These are phyloP conservation scores for Fistulinella cinereoalba DNA, from an alignment of 1,284 basidiomycete genomes.

Conservation along the genomic window DNA sequence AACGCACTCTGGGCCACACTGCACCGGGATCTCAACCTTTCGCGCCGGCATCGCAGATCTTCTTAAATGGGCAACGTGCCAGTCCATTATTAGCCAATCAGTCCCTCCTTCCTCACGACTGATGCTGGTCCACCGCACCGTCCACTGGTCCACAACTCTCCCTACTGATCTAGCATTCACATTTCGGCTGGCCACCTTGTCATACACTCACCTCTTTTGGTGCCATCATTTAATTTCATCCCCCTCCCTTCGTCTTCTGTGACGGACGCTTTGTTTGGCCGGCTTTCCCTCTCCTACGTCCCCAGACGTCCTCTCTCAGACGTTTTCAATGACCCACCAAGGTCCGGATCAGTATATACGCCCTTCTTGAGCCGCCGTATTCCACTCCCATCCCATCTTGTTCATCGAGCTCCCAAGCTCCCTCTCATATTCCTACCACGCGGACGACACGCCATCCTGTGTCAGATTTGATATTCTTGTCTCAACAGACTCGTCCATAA, in stretches of 20 bases:
- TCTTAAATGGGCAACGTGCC: conserved; percentile 18
- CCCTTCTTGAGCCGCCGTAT: conserved; percentile 10
- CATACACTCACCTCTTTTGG: conserved; percentile 26
- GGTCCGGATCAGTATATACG: conserved; percentile 31
- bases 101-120: conserved; percentile 13
- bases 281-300: conserved; percentile 26
- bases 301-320: conserved; percentile 24
- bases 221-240: conserved; percentile 31
- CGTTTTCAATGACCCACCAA: conserved; percentile 29
- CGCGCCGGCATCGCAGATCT: conserved; percentile 27
- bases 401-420: conserved; percentile 12
- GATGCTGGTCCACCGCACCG: conserved; percentile 18
- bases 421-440: conserved; percentile 22
- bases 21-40: conserved; percentile 12
- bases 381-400: conserved; percentile 18
- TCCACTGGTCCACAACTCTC: conserved; percentile 17
- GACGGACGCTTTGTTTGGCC: conserved; percentile 28
- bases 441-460: conserved; percentile 32
- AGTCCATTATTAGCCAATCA: conserved; percentile 18
- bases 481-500: conserved; percentile 18
- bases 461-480: conserved; percentile 33
- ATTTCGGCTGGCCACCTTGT: conserved; percentile 29
- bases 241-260: conserved; percentile 27
- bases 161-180: conserved; percentile 21
- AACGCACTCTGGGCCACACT: conserved; percentile 17